phyloP scores from a whole-genome alignment of 2,329 filamentous ascomycete genomes.

The Aschersonia sp. region DNA sequence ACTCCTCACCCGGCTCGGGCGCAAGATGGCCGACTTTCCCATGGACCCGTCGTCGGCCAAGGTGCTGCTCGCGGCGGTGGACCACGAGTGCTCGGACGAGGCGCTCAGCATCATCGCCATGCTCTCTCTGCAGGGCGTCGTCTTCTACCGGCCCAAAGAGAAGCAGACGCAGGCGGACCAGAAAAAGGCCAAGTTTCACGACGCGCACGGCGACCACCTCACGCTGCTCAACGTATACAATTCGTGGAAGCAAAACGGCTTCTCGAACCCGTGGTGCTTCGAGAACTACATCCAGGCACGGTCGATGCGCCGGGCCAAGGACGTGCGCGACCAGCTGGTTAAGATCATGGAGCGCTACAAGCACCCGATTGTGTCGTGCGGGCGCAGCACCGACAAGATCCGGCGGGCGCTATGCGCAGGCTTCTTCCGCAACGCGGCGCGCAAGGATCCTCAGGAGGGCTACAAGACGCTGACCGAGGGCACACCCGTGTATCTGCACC shows the following conservation, averaged over 20 bases:
- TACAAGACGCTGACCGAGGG: conserved; percentile 96
- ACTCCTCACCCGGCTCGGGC: conserved; percentile 74
- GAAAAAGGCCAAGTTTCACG: conserved; percentile 96
- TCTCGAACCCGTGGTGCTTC: conserved; percentile 80
- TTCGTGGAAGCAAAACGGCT: conserved; percentile 79
- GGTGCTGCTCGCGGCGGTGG: conserved; percentile 73
- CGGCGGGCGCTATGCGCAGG: conserved; percentile 80
- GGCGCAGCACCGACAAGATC: conserved; percentile 73
- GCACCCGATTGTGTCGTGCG: conserved; percentile 70
- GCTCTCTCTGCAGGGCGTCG: conserved; percentile 71
- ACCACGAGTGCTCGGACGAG: conserved; percentile 83
- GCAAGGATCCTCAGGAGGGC: conserved; percentile 91
- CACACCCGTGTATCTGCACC: conserved; percentile 90
- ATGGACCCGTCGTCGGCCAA: conserved; percentile 93
- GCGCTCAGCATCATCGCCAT: conserved; percentile 89
- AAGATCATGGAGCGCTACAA: conserved; percentile 90
- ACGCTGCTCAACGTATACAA: conserved; percentile 96
- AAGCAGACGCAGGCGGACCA: conserved; percentile 94
- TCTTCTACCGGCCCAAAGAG: conserved; percentile 94
- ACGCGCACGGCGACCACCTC: conserved; percentile 84
- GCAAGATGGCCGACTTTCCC: conserved; percentile 97
- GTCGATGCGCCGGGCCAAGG: conserved; percentile 75
- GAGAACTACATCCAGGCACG: conserved; percentile 96
- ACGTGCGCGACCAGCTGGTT: conserved; percentile 81
- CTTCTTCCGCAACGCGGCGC: conserved; percentile 88